phyloP scores from a whole-genome alignment of 495 filamentous ascomycete species.

The Penicillium samsonianum region DNA sequence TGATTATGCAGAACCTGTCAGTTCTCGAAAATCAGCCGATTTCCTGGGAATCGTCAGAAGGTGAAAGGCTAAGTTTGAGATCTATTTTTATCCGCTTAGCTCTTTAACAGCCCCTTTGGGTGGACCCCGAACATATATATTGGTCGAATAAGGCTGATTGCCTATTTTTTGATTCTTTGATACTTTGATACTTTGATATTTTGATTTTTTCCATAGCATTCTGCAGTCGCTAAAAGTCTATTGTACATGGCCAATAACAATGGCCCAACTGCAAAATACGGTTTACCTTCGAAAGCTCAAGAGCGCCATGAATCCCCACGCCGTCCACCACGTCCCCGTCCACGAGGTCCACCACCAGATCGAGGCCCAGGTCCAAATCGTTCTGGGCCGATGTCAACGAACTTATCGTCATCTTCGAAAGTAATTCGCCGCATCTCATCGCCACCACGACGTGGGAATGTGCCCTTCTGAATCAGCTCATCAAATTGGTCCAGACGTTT shows the following conservation, averaged over 20 bases:
- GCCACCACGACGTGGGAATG: slow-evolving; percentile 49
- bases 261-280: not conserved
- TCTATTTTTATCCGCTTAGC: slow-evolving; percentile 11
- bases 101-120: not conserved
- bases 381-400: slow-evolving; percentile 79
- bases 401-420: slow-evolving; percentile 68
- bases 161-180: too few relatives aligned
- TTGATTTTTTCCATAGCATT: not conserved
- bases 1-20: not conserved
- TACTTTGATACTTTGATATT: too few relatives aligned
- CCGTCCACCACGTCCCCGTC: slow-evolving; percentile 40
- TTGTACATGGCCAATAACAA: slow-evolving; percentile 6
- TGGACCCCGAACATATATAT: too few relatives aligned
- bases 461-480: slow-evolving; percentile 48
- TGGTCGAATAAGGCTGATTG: too few relatives aligned
- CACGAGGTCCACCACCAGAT: slow-evolving; percentile 30
- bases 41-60: not conserved
- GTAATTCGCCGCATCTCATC: slow-evolving; percentile 72
- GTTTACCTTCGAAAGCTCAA: not conserved
- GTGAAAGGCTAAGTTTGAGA: slow-evolving; percentile 7
- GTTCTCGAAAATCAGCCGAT: not conserved
- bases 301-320: slow-evolving; percentile 14
- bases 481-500: slow-evolving; percentile 68
- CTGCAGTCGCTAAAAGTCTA: not conserved
- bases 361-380: slow-evolving; percentile 38